Evolutionary conservation across 306 rosid species (phyloP), one percentile per base, ranked within the genome.

Genomic region (Vicia villosa): DNA sequence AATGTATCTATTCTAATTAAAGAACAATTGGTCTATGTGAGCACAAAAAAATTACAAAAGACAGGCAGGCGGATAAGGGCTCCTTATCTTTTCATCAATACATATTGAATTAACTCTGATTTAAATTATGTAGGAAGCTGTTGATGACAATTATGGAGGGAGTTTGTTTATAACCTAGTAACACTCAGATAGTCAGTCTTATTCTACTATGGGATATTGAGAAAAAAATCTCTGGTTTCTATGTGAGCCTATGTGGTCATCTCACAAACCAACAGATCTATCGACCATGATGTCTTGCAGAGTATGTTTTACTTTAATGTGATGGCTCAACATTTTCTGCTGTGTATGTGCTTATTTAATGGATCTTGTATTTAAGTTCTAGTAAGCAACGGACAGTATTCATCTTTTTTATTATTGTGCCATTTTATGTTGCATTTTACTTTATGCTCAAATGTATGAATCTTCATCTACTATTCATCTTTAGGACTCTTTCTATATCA

Each of bases 81-180:
- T 43, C 69, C 40, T 42, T 13, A 41, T 66, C 66, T 24, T 50
- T 52, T 21, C 26, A 32, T 43, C 51, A 22, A 20, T 74, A 32
- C 22, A 57, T 63, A 61, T 57, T 26, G 10, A 56, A 26, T 41
- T 34, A 26, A 58, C 30, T 47, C 71, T n/a, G 49, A 16, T 24
- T 73, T 55, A 49, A 65, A 63, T 56, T 74, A 55, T 66, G 69
- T 70, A 88, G 98, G 91, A 83, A 20, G 83, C 91, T 60, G 84
- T 90, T 43, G 85, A 83, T 73, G 96, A 88, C 80, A 68, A 67
- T 61, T 92, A 88, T 77, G 98, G 96, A 37, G 98, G 98, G 65
- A 88, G 78, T 65, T 86, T 92, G 86, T 72, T 69, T 49, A 74
- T 87, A 24, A 72, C 82, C 42, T 78, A 73, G 82, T 65, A 68